Conservation (phyloP, 2,329 filamentous ascomycete species). For the Talaromyces piceae region DNA sequence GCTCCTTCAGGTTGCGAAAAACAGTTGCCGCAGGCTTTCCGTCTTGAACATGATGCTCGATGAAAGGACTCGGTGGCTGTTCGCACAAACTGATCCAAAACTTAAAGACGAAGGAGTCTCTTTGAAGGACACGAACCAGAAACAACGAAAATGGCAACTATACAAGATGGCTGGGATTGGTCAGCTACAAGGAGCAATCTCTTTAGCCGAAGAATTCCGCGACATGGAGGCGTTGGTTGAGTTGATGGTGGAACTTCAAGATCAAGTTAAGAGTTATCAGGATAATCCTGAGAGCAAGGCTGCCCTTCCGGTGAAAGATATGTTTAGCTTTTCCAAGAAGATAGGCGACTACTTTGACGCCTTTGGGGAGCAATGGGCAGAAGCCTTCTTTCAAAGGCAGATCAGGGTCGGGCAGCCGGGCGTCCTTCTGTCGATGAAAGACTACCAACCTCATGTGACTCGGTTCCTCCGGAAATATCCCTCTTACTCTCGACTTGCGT, state of each 20-base stretch:
- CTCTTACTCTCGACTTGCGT: conserved; percentile 69
- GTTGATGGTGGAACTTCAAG: conserved; percentile 35
- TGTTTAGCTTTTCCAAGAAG: conserved; percentile 28
- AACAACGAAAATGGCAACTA: conserved; percentile 40
- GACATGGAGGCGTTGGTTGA: conserved; percentile 58
- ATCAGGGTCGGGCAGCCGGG: conserved; percentile 61
- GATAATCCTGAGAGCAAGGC: conserved; percentile 6
- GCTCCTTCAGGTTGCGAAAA: conserved; percentile 43
- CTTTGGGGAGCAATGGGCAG: conserved; percentile 47
- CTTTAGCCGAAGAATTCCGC: conserved; percentile 54
- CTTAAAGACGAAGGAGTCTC: conserved; percentile 42
- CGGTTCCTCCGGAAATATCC: conserved; percentile 67
- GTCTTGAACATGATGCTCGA: conserved; percentile 51
- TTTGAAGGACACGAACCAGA: conserved; percentile 37
- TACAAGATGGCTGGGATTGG: conserved; percentile 45
- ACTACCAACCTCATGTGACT: conserved; percentile 66
- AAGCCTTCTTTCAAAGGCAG: conserved; percentile 71
- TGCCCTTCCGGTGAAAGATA: conserved; percentile 17
- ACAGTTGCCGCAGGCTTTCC: conserved; percentile 49
- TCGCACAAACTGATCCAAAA: conserved; percentile 45
- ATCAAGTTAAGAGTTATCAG: conserved; percentile 26
- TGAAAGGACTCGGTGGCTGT: conserved; percentile 54
- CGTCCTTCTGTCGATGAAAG: conserved; percentile 61
- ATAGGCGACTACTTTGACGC: conserved; percentile 42
- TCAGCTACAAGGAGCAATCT: conserved; percentile 51